phyloP scores from a whole-genome alignment of 345 rosid genomes.

The Orychophragmus violaceus region DNA sequence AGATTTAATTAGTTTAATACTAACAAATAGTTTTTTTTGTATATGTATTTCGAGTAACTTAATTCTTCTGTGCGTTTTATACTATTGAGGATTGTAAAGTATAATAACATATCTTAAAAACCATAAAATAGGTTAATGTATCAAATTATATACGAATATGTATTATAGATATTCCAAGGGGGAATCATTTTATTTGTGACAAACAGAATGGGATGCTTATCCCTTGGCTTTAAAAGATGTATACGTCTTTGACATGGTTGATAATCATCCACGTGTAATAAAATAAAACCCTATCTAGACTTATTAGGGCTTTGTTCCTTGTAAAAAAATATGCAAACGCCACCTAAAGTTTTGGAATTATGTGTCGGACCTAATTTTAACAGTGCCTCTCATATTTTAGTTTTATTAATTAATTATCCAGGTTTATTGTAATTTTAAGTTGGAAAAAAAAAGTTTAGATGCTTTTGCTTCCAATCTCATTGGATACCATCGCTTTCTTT shows the following conservation, averaged over 20 bases:
- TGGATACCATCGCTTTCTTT: slow-evolving; percentile 28
- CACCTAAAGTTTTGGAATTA: slow-evolving; percentile 20
- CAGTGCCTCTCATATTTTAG: not conserved
- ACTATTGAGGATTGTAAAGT: not conserved
- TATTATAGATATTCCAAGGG: not conserved
- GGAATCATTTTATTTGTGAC: not conserved
- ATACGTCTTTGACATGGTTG: slow-evolving; percentile 15
- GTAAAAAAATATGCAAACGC: slow-evolving; percentile 6
- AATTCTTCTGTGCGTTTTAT: not conserved
- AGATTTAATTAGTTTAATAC: not conserved
- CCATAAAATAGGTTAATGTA: not conserved
- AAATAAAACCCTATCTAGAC: slow-evolving; percentile 16
- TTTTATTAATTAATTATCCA: not conserved
- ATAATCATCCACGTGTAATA: slow-evolving; percentile 26
- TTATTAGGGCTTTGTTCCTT: slow-evolving; percentile 18
- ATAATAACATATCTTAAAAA: not conserved
- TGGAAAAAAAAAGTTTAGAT: not conserved
- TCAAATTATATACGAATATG: not conserved
- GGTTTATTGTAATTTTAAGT: not conserved
- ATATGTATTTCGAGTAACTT: not conserved
- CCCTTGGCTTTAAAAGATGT: slow-evolving; percentile 15
- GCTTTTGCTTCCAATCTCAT: slow-evolving; percentile 18
- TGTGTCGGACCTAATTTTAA: slow-evolving; percentile 21
- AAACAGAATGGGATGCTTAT: slow-evolving; percentile 18
- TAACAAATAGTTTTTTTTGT: not conserved